Percentiles rank a stretch among this genome's conserved stretches.
Conservation (phyloP, 139 green algal species). For the Chlamydomonas sp. region DNA sequence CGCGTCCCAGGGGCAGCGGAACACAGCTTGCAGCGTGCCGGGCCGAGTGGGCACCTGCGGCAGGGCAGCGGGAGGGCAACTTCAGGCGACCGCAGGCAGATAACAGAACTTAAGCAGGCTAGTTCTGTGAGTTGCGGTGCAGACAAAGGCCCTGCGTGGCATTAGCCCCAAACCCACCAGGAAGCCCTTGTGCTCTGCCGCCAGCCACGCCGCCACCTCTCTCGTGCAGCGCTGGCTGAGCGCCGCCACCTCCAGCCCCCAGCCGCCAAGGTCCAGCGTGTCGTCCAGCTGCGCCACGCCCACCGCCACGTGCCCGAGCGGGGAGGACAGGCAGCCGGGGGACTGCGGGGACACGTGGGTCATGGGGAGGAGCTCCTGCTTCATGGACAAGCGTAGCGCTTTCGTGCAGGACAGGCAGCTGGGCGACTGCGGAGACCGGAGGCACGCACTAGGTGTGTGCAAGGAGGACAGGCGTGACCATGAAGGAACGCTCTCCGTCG, state of each 20-base stretch:
- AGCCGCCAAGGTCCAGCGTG: background rate
- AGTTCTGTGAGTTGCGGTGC: too few relatives aligned
- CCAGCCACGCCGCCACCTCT: background rate
- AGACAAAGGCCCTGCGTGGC: background rate
- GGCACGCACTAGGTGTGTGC: too few relatives aligned
- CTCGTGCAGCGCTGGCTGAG: background rate
- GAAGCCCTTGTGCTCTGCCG: background rate
- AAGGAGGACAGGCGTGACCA: too few relatives aligned
- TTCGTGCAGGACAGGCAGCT: background rate
- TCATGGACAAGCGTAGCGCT: background rate
- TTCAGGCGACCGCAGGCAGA: too few relatives aligned
- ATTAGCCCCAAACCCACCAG: background rate
- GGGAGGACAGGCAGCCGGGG: background rate
- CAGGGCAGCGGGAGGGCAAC: background rate
- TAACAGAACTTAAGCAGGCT: too few relatives aligned
- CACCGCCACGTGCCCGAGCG: background rate
- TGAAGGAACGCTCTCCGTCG: too few relatives aligned
- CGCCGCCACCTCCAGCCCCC: background rate
- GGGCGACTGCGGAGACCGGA: background rate
- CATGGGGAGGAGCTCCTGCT: background rate
- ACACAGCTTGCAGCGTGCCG: slow-evolving; percentile 20
- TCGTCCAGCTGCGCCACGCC: background rate
- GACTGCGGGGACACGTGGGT: background rate
- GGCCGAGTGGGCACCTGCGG: slow-evolving; percentile 10
- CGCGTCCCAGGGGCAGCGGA: background rate